Percentiles rank a stretch among this genome's conserved stretches.
phyloP scores from a whole-genome alignment of 495 filamentous ascomycete species.

The Friedmanniomyces endolithicus region DNA sequence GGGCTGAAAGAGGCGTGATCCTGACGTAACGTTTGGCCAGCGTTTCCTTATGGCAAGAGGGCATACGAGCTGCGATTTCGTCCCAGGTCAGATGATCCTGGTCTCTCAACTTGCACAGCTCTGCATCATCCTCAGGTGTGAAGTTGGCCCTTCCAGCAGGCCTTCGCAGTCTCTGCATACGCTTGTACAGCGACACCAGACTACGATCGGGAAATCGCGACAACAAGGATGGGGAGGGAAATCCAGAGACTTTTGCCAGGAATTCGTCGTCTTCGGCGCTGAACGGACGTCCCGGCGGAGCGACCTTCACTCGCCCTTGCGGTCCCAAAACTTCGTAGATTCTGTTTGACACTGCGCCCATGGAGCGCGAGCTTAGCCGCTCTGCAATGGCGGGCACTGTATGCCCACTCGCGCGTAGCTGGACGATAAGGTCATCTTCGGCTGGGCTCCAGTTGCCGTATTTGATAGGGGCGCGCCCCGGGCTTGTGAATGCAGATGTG shows the following conservation, averaged over 20 bases:
- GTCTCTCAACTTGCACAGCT: background rate
- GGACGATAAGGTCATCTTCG: background rate
- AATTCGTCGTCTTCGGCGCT: background rate
- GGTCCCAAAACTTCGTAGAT: background rate
- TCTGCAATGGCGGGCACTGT: background rate
- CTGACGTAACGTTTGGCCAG: background rate
- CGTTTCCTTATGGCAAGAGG: background rate
- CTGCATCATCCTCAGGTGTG: too few species aligned
- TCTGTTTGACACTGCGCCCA: background rate
- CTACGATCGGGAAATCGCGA: too few species aligned
- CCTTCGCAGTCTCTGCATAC: too few species aligned
- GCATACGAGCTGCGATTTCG: background rate
- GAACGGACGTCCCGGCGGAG: background rate
- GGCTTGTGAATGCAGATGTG: background rate
- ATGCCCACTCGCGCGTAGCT: background rate
- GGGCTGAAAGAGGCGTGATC: background rate
- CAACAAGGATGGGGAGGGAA: too few species aligned
- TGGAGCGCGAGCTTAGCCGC: background rate
- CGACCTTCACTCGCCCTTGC: background rate
- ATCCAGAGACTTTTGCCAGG: background rate
- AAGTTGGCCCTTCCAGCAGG: too few species aligned
- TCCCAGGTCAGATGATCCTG: background rate
- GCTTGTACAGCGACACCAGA: too few species aligned
- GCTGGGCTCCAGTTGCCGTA: background rate
- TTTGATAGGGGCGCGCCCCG: background rate